Conservation (phyloP, 441 rosid species). For the Isatis lusitanica region DNA sequence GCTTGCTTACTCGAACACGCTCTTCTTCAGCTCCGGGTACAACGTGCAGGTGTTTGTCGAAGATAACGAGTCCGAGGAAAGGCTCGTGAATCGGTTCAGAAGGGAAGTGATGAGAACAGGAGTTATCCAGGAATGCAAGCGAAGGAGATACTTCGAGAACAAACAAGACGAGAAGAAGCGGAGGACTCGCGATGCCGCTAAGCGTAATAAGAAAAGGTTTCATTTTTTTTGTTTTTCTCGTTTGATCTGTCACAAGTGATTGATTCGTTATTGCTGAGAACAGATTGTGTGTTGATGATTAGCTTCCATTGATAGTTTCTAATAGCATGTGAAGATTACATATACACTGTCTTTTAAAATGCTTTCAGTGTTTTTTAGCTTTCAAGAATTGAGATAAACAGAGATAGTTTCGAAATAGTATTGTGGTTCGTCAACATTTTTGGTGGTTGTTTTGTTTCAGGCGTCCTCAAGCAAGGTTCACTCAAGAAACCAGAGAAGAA, state of each 20-base stretch:
- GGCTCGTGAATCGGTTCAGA: conserved; percentile 69
- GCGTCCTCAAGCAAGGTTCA: conserved; percentile 50
- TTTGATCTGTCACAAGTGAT: neutral
- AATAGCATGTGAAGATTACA: neutral
- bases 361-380: neutral
- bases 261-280: neutral
- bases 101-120: conserved; percentile 91
- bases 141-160: conserved; percentile 74
- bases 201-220: conserved; percentile 72
- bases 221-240: neutral
- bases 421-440: conserved; percentile 1
- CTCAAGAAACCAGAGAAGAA: conserved; percentile 46
- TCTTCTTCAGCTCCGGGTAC: conserved; percentile 66
- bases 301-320: neutral
- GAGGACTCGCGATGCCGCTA: conserved; percentile 82
- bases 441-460: conserved; percentile 34
- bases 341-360: neutral
- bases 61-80: conserved; percentile 81
- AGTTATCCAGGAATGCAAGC: conserved; percentile 71
- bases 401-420: neutral
- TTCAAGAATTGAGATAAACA: neutral
- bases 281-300: neutral
- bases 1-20: conserved; percentile 63
- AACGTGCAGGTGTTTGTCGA: conserved; percentile 83
- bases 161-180: conserved; percentile 81